Evolutionary conservation across 805 yeast species (phyloP).

Genomic region (Clavispora santaluciae): DNA sequence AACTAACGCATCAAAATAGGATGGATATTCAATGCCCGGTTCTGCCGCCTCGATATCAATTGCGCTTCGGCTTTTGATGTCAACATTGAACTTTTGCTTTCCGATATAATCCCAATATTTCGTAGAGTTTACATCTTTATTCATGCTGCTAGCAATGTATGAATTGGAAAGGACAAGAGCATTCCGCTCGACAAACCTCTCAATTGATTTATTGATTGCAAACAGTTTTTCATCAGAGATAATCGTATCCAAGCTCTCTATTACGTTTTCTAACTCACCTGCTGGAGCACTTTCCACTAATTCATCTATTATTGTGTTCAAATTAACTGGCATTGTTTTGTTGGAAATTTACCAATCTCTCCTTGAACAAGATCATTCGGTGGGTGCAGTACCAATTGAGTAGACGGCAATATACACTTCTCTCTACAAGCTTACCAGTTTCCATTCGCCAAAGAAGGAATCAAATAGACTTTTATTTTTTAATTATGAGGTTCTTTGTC

Average conservation of each 20-base stretch:
- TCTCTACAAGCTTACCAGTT: too few species aligned
- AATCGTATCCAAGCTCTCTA: slow-evolving; percentile 21
- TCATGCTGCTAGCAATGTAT: slow-evolving; percentile 30
- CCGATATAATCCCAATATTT: slow-evolving; percentile 50
- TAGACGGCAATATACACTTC: background rate
- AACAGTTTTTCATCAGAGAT: slow-evolving; percentile 17
- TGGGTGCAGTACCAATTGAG: background rate
- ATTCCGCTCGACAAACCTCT: slow-evolving; percentile 22
- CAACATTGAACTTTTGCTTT: slow-evolving; percentile 52
- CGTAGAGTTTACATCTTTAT: slow-evolving; percentile 29
- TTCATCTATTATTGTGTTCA: slow-evolving; percentile 23
- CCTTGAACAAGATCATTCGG: background rate
- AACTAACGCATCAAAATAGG: slow-evolving; percentile 25
- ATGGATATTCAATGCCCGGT: slow-evolving; percentile 22
- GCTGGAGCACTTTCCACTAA: slow-evolving; percentile 36
- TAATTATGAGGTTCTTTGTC: too few species aligned
- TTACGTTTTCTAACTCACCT: slow-evolving; percentile 31
- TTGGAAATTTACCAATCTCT: background rate
- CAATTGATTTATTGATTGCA: slow-evolving; percentile 25
- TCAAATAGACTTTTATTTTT: too few species aligned
- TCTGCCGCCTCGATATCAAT: slow-evolving; percentile 48
- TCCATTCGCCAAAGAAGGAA: too few species aligned
- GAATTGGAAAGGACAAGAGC: slow-evolving; percentile 27
- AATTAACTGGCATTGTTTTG: slow-evolving; percentile 18
- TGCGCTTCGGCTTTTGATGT: slow-evolving; percentile 45